Evolutionary conservation across 78 protist species (phyloP).

Genomic region (Dictyostelium citrinum): DNA sequence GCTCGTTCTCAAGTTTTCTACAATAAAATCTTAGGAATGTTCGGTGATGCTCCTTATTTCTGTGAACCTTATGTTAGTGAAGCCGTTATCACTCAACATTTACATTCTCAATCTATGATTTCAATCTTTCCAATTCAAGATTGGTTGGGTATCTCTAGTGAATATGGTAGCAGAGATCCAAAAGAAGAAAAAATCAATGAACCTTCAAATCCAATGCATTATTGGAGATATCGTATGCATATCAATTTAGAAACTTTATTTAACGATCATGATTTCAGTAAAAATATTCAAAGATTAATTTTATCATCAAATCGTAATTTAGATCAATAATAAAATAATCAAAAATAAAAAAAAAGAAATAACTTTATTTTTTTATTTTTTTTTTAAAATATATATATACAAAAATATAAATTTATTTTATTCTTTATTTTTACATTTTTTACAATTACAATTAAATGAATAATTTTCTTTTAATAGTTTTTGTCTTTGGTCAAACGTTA

Average conservation of each 20-base stretch:
- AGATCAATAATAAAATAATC: not conserved
- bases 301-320: constrained; percentile 41
- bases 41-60: constrained; percentile 78
- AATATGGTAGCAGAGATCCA: constrained; percentile 57
- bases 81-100: constrained; percentile 66
- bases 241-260: constrained; percentile 62
- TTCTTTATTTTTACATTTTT: constrained; percentile 7
- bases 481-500: not conserved
- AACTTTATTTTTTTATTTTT: too few species aligned
- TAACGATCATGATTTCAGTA: constrained; percentile 1
- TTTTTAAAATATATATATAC: too few species aligned
- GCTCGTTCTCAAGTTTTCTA: constrained; percentile 69
- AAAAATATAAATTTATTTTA: too few species aligned
- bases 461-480: constrained; percentile 3
- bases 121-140: constrained; percentile 85
- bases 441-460: constrained; percentile 49
- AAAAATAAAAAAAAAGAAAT: not conserved
- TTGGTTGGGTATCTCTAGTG: constrained; percentile 57
- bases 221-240: constrained; percentile 89
- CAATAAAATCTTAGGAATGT: constrained; percentile 63
- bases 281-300: constrained; percentile 34
- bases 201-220: constrained; percentile 83
- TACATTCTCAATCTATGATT: constrained; percentile 76
- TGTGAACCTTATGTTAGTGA: constrained; percentile 58
- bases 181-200: constrained; percentile 83